These are phyloP conservation scores for Amylocystis lapponica DNA, from an alignment of 768 basidiomycete species.

Conservation along the genomic window DNA sequence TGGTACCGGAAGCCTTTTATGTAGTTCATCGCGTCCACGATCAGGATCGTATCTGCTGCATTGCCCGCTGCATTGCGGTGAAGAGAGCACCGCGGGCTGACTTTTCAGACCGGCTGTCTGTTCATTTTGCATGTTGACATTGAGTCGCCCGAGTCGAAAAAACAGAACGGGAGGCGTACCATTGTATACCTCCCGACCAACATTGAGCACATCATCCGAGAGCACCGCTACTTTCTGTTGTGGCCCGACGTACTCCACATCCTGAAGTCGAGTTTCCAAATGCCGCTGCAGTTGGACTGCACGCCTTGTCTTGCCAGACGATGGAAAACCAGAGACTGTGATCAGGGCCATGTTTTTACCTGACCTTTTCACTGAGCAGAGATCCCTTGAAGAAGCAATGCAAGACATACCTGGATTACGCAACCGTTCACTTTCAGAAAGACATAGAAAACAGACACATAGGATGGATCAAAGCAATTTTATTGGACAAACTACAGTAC, in stretches of 20 bases:
- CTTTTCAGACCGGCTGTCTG: slow-evolving; percentile 83
- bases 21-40: slow-evolving; percentile 91
- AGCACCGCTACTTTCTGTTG: slow-evolving; percentile 43
- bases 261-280: slow-evolving; percentile 47
- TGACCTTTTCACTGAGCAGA: too few relatives aligned
- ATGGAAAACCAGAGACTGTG: slow-evolving; percentile 85
- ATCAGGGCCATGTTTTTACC: slow-evolving; percentile 99
- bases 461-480: background rate
- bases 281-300: slow-evolving; percentile 56
- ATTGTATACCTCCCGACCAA: slow-evolving; percentile 65
- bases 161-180: slow-evolving; percentile 38
- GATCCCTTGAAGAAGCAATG: background rate
- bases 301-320: slow-evolving; percentile 78
- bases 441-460: background rate
- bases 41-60: slow-evolving; percentile 71
- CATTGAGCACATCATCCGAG: slow-evolving; percentile 67
- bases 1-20: slow-evolving; percentile 99
- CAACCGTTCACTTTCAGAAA: background rate
- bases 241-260: slow-evolving; percentile 49
- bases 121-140: background rate
- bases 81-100: slow-evolving; percentile 81
- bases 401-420: background rate
- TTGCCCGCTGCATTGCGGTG: slow-evolving; percentile 70
- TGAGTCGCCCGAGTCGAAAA: background rate
- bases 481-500: background rate